These are phyloP conservation scores for Myxozyma neotropica DNA, from an alignment of 805 yeast species.

Conservation along the genomic window DNA sequence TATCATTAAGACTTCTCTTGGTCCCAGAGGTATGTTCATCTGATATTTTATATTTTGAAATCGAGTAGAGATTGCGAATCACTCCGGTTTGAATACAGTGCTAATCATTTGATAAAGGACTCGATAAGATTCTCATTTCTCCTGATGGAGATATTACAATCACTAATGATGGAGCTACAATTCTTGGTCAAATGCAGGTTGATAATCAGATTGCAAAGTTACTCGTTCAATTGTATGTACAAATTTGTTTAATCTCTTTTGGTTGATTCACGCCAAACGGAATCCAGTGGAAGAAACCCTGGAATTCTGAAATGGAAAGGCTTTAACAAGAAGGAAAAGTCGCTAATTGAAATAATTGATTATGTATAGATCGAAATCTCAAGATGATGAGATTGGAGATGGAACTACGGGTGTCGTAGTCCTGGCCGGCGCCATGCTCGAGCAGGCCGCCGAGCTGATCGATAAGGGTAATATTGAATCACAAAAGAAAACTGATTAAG, in stretches of 20 bases:
- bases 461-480: slow-evolving; percentile 73
- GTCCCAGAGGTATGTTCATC: slow-evolving; percentile 69
- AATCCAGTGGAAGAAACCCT: too few relatives aligned
- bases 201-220: slow-evolving; percentile 95
- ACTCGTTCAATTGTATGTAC: slow-evolving; percentile 76
- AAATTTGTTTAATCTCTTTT: neutral
- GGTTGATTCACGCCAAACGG: neutral
- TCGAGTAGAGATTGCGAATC: neutral
- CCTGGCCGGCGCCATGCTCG: slow-evolving; percentile 88
- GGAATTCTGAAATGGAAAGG: too few relatives aligned
- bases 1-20: slow-evolving; percentile 87
- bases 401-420: slow-evolving; percentile 99
- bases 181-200: slow-evolving; percentile 90
- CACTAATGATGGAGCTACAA: slow-evolving; percentile 98
- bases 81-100: too few relatives aligned
- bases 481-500: too few relatives aligned
- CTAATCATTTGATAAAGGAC: slow-evolving; percentile 45
- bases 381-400: slow-evolving; percentile 98
- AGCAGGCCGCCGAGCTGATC: slow-evolving; percentile 90
- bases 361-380: slow-evolving; percentile 61
- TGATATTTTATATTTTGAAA: neutral
- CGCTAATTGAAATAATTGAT: too few relatives aligned
- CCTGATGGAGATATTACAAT: slow-evolving; percentile 98
- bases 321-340: too few relatives aligned
- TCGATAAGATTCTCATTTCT: slow-evolving; percentile 90